Percentiles rank a stretch among this genome's conserved stretches.
Evolutionary conservation across 768 basidiomycete genomes (phyloP).

Genomic region (Boletus edulis): DNA sequence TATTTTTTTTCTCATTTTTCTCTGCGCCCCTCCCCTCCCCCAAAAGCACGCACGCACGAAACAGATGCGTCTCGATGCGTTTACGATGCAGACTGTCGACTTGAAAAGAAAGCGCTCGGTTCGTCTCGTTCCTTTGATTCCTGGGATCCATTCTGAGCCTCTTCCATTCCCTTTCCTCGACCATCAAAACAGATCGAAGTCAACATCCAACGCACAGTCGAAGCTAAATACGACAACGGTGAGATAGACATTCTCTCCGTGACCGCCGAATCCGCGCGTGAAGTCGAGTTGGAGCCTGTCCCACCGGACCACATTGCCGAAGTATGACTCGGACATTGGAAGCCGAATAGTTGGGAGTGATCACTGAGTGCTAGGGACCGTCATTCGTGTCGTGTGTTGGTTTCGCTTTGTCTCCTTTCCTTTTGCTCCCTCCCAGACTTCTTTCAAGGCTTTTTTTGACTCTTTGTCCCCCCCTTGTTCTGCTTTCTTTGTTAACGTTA

Average conservation of each 20-base stretch:
- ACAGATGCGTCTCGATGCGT: constrained; percentile 6
- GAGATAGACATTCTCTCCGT: background rate
- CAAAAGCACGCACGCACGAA: background rate
- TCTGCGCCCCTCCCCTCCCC: no score
- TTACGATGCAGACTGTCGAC: background rate
- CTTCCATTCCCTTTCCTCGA: background rate
- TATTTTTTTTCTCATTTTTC: background rate
- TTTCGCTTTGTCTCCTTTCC: no score
- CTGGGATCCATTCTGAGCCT: no score
- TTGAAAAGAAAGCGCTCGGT: constrained; percentile 7
- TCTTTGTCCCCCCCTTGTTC: no score
- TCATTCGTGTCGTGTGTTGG: no score
- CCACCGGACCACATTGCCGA: no score
- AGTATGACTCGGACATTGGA: no score
- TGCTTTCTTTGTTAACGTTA: no score
- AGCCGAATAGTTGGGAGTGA: no score
- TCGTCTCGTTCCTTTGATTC: background rate
- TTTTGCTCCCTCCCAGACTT: no score
- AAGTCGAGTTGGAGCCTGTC: background rate
- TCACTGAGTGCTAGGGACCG: no score
- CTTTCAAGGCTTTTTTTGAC: no score
- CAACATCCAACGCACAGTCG: constrained; percentile 14
- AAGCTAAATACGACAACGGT: constrained; percentile 12
- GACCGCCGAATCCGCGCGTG: background rate
- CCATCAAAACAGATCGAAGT: constrained; percentile 16